These are phyloP conservation scores for Ceratobasidium sp. DNA, from an alignment of 1,284 basidiomycete species.

Conservation along the genomic window DNA sequence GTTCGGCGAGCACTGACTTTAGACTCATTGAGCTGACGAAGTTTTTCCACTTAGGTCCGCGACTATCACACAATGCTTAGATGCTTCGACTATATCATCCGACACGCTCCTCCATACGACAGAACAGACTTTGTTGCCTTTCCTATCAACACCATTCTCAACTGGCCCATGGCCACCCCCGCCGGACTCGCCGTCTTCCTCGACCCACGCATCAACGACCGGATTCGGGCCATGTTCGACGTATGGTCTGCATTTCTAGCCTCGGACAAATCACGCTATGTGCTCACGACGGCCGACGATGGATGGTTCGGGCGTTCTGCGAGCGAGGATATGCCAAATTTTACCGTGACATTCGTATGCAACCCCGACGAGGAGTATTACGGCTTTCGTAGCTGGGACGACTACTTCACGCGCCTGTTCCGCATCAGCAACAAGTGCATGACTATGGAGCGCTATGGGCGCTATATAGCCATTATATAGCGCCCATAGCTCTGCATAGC, in stretches of 20 bases:
- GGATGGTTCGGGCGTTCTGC: constrained; percentile 57
- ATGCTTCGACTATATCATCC: constrained; percentile 62
- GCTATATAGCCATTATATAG: too few species aligned
- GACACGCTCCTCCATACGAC: constrained; percentile 59
- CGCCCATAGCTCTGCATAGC: too few species aligned
- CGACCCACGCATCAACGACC: constrained; percentile 26
- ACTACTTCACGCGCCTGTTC: constrained; percentile 58
- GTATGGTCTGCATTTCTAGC: constrained; percentile 56
- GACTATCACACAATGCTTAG: constrained; percentile 63
- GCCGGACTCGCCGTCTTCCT: constrained; percentile 20
- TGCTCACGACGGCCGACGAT: constrained; percentile 53
- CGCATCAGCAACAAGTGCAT: background rate
- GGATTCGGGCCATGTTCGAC: constrained; percentile 31
- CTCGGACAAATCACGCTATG: constrained; percentile 55
- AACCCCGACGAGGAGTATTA: constrained; percentile 55
- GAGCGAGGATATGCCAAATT: constrained; percentile 51
- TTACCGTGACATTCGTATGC: constrained; percentile 56
- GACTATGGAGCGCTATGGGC: too few species aligned
- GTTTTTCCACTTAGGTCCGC: constrained; percentile 55
- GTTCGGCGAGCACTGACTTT: background rate
- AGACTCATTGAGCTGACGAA: constrained; percentile 12
- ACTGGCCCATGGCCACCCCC: constrained; percentile 37
- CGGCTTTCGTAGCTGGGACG: constrained; percentile 59
- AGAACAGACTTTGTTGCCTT: constrained; percentile 61
- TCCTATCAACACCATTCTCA: constrained; percentile 61